Base-by-base conservation (phyloP, 2,329 filamentous ascomycete species). In the Colletotrichum shisoi region DNA sequence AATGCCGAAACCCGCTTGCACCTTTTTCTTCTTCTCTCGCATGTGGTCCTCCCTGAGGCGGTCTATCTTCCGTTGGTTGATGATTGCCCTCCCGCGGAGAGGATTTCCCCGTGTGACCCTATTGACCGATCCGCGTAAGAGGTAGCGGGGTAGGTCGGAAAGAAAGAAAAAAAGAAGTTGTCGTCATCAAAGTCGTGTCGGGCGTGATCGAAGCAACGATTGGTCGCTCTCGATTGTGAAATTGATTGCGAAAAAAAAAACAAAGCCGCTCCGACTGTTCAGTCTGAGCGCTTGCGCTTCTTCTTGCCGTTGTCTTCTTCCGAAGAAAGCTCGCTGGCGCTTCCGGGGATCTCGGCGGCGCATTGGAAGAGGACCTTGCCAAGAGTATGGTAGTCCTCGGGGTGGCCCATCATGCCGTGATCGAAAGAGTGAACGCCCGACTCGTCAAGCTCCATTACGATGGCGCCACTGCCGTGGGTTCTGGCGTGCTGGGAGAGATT, bases 401-500 rank as follows among this genome's bases (percentile, higher is more conserved):
- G 76, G 27, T 67, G 66, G 12, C 62, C 56, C 78, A 81, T 81
- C 78, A 80, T 77, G 63, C 78, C 78, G 64, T 73, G 78, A 71
- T 80, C 79, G 57, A 81, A 81, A 37, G 77, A 73, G 59, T 78
- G 79, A 2, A 74, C 77, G 4, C 92, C 90, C 49, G 85, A 85
- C 62, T 90, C 86, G 71, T 94, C 92, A 57, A 97, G 86, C 74
- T 92, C 92, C 90, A 98, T 94, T 74, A 96, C 89, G 71, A 97
- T 91, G 69, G 93, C 92, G 69, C 93, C 93, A 67, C 89, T 91
- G 63, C 93, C 93, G 76, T 99, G 95, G 4, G 95, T 99, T 70
- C 95, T 89, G 71, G 95, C 90, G 78, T 99, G 95, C 81, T 99
- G 95, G 27, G 93, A 92, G 17, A 99, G 87, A 84, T 99, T 99